phyloP scores from a whole-genome alignment of 225 moss, liverwort and hornwort species.

The Marchantia paleacea region DNA sequence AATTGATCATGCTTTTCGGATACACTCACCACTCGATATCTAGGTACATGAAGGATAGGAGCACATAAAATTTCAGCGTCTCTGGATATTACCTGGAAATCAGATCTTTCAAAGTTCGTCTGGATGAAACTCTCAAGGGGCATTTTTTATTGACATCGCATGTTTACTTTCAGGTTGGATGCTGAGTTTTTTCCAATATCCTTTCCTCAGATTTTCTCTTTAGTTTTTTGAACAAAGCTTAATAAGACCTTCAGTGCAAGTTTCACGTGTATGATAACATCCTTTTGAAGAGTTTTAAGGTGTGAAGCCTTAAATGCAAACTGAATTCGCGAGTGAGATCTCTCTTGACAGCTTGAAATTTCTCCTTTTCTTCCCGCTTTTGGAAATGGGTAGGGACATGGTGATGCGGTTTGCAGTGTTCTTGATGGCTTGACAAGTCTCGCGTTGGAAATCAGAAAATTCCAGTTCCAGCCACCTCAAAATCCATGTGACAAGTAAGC shows the following conservation, averaged over 20 bases:
- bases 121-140: too few relatives aligned
- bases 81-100: neutral
- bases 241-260: neutral
- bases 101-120: too few relatives aligned
- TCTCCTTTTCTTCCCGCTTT: neutral
- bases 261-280: neutral
- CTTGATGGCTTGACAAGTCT: constrained; percentile 52
- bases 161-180: too few relatives aligned
- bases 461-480: constrained; percentile 35
- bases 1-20: neutral
- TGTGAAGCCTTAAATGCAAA: neutral
- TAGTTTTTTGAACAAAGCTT: too few relatives aligned
- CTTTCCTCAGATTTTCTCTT: too few relatives aligned
- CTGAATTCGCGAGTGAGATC: neutral
- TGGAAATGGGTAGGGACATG: constrained; percentile 33
- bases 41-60: neutral
- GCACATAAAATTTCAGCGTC: neutral
- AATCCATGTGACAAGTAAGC: constrained; percentile 23
- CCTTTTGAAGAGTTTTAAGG: neutral
- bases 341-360: neutral
- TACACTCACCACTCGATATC: neutral
- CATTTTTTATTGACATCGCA: too few relatives aligned
- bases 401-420: constrained; percentile 46
- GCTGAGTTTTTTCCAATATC: too few relatives aligned
- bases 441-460: constrained; percentile 32